Base-by-base conservation (phyloP, 768 basidiomycete species). In the Suillus decipiens region DNA sequence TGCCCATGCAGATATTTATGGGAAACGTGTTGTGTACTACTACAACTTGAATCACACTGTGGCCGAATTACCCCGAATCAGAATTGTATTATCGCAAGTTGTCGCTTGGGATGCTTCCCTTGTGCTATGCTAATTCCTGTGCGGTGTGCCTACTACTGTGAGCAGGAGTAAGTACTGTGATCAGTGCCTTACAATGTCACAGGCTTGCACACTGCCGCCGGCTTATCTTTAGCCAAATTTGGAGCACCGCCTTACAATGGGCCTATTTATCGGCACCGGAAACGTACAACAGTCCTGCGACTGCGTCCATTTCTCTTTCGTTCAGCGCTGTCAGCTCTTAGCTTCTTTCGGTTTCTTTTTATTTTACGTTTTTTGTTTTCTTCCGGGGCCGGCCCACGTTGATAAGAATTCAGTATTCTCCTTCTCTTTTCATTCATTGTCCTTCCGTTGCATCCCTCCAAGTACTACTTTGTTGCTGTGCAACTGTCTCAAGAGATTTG, bases 401-500 rank as follows among this genome's bases (percentile, higher is more conserved):
- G 19, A 33, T 33, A 11, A 24, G 22, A 48, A 11, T 10, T 5
- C 37, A 22, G 14, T 36, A 3, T 34, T 11, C 19, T 33, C 3
- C 12, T 24, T 53, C 9, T 22, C 34, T 36, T 28, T 41, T 41
- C 28, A 28, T 28, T 37, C 15, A 4, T 63, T 64, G 41, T 55
- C 37, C 41, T 37, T 42, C 62, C 19, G 41, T 61, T 34, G 15
- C 48, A 28, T 15, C 24, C 28, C 4, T 50, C 28, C 15, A 17
- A 3, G 8, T 28, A 24, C 12, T 48, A 47, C 45, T 50, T 17
- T 17, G 50, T 36, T 54, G 31, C 42, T 50, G 50, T 33, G 63
- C 41, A 58, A 66, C 60, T 60, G 68, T 66, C 60, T 67, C 64
- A 65, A 47, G 34, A 12, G 41, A 37, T 65, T 68, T 34, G 17